Evolutionary conservation across 192 early-diverging fungal species (phyloP), one percentile per base, ranked within the genome.

Genomic region (Coemansia sp.): DNA sequence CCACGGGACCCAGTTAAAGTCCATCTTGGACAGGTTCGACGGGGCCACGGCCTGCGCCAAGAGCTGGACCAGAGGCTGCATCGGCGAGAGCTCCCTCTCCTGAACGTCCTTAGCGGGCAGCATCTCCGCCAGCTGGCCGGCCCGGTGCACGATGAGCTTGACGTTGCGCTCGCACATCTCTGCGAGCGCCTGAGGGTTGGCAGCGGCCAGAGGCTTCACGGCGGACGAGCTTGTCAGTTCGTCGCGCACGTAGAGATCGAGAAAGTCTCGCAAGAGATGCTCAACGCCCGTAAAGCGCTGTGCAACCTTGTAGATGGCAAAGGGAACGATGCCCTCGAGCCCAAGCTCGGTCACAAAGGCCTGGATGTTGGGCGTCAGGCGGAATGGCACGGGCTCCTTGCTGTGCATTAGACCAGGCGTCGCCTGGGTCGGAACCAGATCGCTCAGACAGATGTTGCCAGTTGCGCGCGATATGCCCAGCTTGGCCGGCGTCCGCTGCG

Each of bases 321-420:
- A 88, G 19, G 90, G 89, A 65, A 98, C 96, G 9, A 94, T 86
- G 15, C 98, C 97, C 59, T 98, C 98, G 7, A 99, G 86, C 6
- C 97, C 96, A 62, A 93, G 89, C 29, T 92, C 92, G 6, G 94
- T 95, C 46, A 98, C 91, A 82, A 98, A 98, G 35, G 91, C 79
- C 85, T 98, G 96, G 56, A 99, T 91, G 81, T 94, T 97, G 12
- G 97, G 98, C 9, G 98, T 99, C 76, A 98, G 88, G 9, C 98
- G 88, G 92, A 99, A 99, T 4, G 97, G 98, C 24, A 99, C 94
- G 4, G 90, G 74, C 74, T 99, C 98, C 32, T 83, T 86, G 74
- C 86, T 91, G 60, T 88, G 88, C 41, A 82, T 54, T 65, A 91
- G 86, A 24, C 89, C 62, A n/a, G 65, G 82, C 67, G 85, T 73